These are phyloP conservation scores for Hygrocybe coccinea DNA, from an alignment of 768 basidiomycete genomes.

Conservation along the genomic window DNA sequence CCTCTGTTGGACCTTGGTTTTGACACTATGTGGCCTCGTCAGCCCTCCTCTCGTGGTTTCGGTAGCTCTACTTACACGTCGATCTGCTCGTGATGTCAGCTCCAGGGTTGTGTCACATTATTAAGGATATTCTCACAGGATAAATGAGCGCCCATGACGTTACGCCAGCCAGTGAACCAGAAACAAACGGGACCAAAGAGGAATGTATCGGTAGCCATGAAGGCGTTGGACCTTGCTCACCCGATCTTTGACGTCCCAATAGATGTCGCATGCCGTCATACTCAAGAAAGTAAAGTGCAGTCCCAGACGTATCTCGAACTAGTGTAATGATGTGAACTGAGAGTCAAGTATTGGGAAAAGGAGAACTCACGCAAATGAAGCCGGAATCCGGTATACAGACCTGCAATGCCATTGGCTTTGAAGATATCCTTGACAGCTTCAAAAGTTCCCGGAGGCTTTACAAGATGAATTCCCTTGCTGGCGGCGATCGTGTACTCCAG, in stretches of 20 bases:
- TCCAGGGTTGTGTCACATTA: neutral
- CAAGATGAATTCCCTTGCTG: constrained; percentile 63
- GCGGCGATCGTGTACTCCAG: constrained; percentile 89
- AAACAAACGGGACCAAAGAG: constrained; percentile 83
- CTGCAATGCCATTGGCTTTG: constrained; percentile 52
- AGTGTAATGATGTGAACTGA: constrained; percentile 1
- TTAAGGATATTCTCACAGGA: constrained; percentile 82
- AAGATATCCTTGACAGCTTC: constrained; percentile 80
- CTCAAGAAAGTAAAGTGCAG: constrained; percentile 88
- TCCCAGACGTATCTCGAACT: constrained; percentile 89
- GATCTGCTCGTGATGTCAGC: neutral
- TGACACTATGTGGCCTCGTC: constrained; percentile 48
- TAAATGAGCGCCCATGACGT: constrained; percentile 89
- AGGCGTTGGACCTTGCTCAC: constrained; percentile 80
- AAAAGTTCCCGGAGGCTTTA: constrained; percentile 72
- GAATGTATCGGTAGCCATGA: constrained; percentile 78
- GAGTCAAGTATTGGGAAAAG: neutral
- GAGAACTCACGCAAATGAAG: constrained; percentile 70
- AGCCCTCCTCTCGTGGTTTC: neutral
- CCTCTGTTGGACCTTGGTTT: constrained; percentile 95
- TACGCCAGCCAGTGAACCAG: constrained; percentile 87
- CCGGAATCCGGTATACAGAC: constrained; percentile 78
- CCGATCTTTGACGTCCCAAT: constrained; percentile 69
- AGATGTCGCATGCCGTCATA: constrained; percentile 90
- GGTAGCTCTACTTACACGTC: neutral